Evolutionary conservation across 2,329 filamentous ascomycete species (phyloP).

Genomic region (Fusarium sp.): DNA sequence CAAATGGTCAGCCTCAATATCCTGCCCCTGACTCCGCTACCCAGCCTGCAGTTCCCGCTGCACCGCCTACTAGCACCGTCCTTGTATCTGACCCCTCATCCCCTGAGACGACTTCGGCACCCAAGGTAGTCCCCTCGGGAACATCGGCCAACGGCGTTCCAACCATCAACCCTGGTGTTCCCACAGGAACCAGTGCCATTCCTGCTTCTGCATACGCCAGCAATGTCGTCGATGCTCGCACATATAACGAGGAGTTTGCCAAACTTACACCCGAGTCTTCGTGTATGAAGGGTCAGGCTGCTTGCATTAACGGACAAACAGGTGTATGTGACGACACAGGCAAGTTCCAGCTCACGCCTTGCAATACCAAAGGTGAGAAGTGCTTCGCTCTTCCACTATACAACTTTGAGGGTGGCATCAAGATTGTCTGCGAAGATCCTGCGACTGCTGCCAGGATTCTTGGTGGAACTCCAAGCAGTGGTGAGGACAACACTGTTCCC

Average conservation of each 20-base stretch:
- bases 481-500: slow-evolving; percentile 6
- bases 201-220: slow-evolving; percentile 52
- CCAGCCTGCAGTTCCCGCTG: not conserved
- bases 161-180: slow-evolving; percentile 50
- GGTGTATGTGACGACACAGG: slow-evolving; percentile 56
- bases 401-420: slow-evolving; percentile 54
- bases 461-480: slow-evolving; percentile 39
- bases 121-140: slow-evolving; percentile 26
- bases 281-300: slow-evolving; percentile 58
- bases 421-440: slow-evolving; percentile 57
- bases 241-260: slow-evolving; percentile 59
- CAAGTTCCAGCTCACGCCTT: slow-evolving; percentile 53
- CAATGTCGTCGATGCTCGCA: slow-evolving; percentile 56
- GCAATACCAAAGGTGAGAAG: slow-evolving; percentile 39
- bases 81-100: slow-evolving; percentile 23
- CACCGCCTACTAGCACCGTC: slow-evolving; percentile 4
- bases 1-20: not conserved
- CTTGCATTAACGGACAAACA: slow-evolving; percentile 61
- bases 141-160: slow-evolving; percentile 52
- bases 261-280: slow-evolving; percentile 55
- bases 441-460: slow-evolving; percentile 54
- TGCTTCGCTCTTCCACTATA: slow-evolving; percentile 67
- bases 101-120: slow-evolving; percentile 4
- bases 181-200: slow-evolving; percentile 52
- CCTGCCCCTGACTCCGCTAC: slow-evolving; percentile 9